These are phyloP conservation scores for Phallus indusiatus DNA, from an alignment of 768 basidiomycete genomes.

Conservation along the genomic window DNA sequence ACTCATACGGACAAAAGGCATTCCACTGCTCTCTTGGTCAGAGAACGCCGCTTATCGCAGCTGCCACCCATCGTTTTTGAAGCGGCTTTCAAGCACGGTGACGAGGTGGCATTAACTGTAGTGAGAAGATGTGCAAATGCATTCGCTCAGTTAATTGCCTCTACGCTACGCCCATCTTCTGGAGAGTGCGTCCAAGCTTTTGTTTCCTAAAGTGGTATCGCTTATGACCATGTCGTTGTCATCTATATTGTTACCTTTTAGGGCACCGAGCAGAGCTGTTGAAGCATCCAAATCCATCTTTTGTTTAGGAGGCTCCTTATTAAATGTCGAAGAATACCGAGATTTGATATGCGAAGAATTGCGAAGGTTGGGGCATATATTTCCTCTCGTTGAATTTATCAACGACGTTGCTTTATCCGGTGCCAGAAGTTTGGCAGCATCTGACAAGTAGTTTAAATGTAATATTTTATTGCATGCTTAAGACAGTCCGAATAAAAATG, in stretches of 20 bases:
- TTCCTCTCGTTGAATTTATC: conserved; percentile 57
- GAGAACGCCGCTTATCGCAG: conserved; percentile 64
- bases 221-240: background rate
- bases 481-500: no score
- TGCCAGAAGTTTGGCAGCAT: conserved; percentile 39
- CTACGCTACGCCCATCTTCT: conserved; percentile 37
- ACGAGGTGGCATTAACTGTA: conserved; percentile 55
- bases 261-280: conserved; percentile 20
- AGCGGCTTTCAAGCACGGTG: conserved; percentile 60
- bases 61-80: conserved; percentile 71
- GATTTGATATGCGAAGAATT: conserved; percentile 46
- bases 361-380: conserved; percentile 46
- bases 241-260: background rate
- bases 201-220: background rate
- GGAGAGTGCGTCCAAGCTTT: conserved; percentile 11
- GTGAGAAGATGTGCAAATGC: conserved; percentile 39
- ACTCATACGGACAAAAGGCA: background rate
- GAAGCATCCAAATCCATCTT: conserved; percentile 49
- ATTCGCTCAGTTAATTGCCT: conserved; percentile 51
- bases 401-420: conserved; percentile 61
- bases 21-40: conserved; percentile 30
- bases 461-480: no score
- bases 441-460: background rate
- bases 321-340: conserved; percentile 52
- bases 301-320: conserved; percentile 74